Percentiles rank a stretch among this genome's conserved stretches.
phyloP scores from a whole-genome alignment of 2,329 filamentous ascomycete species.

The Raffaelea ambrosiae region DNA sequence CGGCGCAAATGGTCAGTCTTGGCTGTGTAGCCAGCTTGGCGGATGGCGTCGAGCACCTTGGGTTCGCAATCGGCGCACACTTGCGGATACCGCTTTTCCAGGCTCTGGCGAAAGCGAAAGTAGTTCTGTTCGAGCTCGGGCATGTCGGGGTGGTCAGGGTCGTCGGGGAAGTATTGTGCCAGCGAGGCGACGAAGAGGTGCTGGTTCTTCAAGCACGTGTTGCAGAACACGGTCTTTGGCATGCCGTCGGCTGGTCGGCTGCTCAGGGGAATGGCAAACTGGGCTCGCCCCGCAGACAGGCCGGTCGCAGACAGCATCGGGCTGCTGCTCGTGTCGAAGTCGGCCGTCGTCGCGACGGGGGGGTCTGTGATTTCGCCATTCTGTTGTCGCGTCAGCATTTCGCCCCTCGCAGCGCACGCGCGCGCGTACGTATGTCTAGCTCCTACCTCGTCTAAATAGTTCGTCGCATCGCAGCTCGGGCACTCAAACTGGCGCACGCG shows the following conservation, averaged over 20 bases:
- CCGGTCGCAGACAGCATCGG: slow-evolving; percentile 38
- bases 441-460: slow-evolving; percentile 76
- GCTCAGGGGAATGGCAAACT: slow-evolving; percentile 16
- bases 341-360: slow-evolving; percentile 51
- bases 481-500: slow-evolving; percentile 62
- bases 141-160: slow-evolving; percentile 60
- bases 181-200: slow-evolving; percentile 67
- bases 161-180: slow-evolving; percentile 67
- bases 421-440: too few relatives aligned
- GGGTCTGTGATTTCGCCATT: slow-evolving; percentile 87
- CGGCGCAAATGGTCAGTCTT: slow-evolving; percentile 72
- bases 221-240: slow-evolving; percentile 49
- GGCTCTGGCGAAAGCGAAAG: slow-evolving; percentile 58
- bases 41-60: slow-evolving; percentile 60
- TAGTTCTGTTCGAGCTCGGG: slow-evolving; percentile 58
- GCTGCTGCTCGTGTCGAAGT: slow-evolving; percentile 28
- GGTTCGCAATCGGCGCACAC: slow-evolving; percentile 77
- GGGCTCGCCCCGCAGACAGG: slow-evolving; percentile 24
- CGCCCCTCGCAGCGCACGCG: too few relatives aligned
- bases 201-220: slow-evolving; percentile 81
- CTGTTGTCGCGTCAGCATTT: slow-evolving; percentile 29
- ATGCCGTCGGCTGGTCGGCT: background rate
- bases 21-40: slow-evolving; percentile 67
- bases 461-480: slow-evolving; percentile 71
- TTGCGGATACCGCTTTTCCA: slow-evolving; percentile 82